phyloP scores from a whole-genome alignment of 2,329 filamentous ascomycete species.

The Simplicillium sp. region DNA sequence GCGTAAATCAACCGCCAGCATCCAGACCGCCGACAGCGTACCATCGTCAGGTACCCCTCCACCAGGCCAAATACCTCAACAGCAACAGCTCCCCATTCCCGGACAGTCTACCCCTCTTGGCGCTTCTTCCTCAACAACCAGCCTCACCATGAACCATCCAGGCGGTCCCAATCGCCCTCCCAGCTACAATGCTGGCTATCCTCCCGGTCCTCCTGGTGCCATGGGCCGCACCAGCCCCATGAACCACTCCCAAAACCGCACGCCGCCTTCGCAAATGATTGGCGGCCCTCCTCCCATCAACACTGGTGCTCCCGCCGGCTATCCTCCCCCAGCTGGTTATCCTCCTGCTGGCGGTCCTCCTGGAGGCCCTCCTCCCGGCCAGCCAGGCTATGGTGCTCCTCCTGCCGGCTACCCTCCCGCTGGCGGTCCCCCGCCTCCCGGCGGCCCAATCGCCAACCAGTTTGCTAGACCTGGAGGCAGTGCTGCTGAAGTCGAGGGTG shows the following conservation, averaged over 20 bases:
- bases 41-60: constrained; percentile 24
- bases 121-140: constrained; percentile 34
- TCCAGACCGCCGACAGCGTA: constrained; percentile 37
- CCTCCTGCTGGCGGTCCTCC: constrained; percentile 31
- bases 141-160: constrained; percentile 53
- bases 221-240: constrained; percentile 46
- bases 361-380: constrained; percentile 29
- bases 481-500: constrained; percentile 73
- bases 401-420: constrained; percentile 39
- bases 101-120: constrained; percentile 22
- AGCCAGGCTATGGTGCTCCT: constrained; percentile 16
- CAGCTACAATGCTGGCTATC: constrained; percentile 52
- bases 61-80: constrained; percentile 41
- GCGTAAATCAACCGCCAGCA: constrained; percentile 60
- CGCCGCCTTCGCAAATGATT: constrained; percentile 50
- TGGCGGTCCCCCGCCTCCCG: constrained; percentile 28
- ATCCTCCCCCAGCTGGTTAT: constrained; percentile 44
- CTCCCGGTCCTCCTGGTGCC: constrained; percentile 27
- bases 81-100: constrained; percentile 18
- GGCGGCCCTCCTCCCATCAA: constrained; percentile 60
- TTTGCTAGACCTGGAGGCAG: constrained; percentile 31
- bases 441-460: constrained; percentile 29
- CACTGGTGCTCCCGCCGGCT: constrained; percentile 51
- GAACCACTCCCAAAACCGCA: constrained; percentile 38
- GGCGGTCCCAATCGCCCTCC: constrained; percentile 51